Base-by-base conservation (phyloP, 192 early-diverging fungal species). In the Umbelopsis ramanniana region DNA sequence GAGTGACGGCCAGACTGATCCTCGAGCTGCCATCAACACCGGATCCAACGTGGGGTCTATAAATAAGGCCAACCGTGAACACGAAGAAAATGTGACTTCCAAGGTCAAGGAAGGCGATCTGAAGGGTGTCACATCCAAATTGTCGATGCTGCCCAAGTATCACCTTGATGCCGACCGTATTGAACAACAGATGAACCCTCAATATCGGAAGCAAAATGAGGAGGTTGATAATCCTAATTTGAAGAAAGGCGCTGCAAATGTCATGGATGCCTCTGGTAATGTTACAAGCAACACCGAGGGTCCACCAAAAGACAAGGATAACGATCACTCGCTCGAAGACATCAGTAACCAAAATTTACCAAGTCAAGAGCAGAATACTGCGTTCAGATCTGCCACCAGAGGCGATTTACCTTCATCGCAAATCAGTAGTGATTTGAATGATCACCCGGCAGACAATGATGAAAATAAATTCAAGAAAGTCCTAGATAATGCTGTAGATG, bases 1-100 rank as follows among this genome's bases (percentile, higher is more conserved):
- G 4, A 37, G 57, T 12, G 57, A 63, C n/a, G 33, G 57, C 7
- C 57, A 63, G 35, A 26, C 57, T 19, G 57, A 63, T 38, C 57
- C 57, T n/a, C 29, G 33, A 8, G 33, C 57, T 29, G 29, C 57
- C 33, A 26, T 35, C n/a, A 63, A 63, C 14, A 14, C 29, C 4
- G 26, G 19, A 37, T 14, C 29, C 33, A 63, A 35, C 26, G 40
- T 43, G 40, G 40, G 40, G 8, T 43, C 40, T 37, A 33, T 19
- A 8, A n/a, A 37, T 12, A 63, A 63, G 33, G 29, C 24, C 4
- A 63, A 35, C 17, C 14, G 35, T 15, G 57, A 63, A n/a, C 26
- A 63, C n/a, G 57, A 63, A 29, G 26, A n/a, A 15, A 26, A 63
- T 14, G 26, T 63, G 29, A 33, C 19, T 19, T n/a, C 57, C 17